Percentiles rank a stretch among this genome's conserved stretches.
Conservation (phyloP, 805 yeast species). For the Suhomyces pyralidae region DNA sequence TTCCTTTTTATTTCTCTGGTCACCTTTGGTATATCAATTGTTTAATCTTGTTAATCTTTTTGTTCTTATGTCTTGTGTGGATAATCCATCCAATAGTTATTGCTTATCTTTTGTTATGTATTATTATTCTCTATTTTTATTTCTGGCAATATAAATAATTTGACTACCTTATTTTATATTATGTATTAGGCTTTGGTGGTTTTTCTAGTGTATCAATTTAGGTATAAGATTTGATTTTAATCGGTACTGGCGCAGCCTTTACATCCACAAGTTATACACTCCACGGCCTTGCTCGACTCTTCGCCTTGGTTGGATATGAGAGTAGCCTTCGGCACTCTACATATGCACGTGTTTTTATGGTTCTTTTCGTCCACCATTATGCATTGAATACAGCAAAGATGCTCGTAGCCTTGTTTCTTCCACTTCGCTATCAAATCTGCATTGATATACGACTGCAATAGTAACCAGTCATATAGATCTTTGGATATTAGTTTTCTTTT, state of each 20-base stretch:
- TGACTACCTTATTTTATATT: not conserved
- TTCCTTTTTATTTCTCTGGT: not conserved
- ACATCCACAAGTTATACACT: constrained; percentile 83
- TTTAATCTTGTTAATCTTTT: not conserved
- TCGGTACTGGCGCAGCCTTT: constrained; percentile 79
- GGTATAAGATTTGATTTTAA: constrained; percentile 21
- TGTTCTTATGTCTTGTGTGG: not conserved
- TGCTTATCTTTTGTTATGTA: constrained; percentile 3
- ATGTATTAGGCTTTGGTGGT: too few relatives aligned
- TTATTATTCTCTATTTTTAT: constrained; percentile 7
- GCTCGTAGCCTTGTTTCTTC: constrained; percentile 83
- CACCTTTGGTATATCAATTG: not conserved
- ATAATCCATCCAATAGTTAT: not conserved
- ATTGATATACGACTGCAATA: constrained; percentile 66
- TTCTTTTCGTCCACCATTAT: constrained; percentile 61
- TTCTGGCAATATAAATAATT: not conserved
- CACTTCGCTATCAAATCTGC: constrained; percentile 72
- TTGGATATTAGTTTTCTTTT: constrained; percentile 63
- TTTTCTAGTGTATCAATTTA: too few relatives aligned
- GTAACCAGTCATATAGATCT: constrained; percentile 70
- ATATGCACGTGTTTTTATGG: constrained; percentile 68
- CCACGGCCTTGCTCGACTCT: constrained; percentile 23
- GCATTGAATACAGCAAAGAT: constrained; percentile 78
- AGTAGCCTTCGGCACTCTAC: constrained; percentile 74
- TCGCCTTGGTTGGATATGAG: constrained; percentile 31